Conservation (phyloP, 2,329 filamentous ascomycete genomes). For the Myriosclerotinia duriaeana region DNA sequence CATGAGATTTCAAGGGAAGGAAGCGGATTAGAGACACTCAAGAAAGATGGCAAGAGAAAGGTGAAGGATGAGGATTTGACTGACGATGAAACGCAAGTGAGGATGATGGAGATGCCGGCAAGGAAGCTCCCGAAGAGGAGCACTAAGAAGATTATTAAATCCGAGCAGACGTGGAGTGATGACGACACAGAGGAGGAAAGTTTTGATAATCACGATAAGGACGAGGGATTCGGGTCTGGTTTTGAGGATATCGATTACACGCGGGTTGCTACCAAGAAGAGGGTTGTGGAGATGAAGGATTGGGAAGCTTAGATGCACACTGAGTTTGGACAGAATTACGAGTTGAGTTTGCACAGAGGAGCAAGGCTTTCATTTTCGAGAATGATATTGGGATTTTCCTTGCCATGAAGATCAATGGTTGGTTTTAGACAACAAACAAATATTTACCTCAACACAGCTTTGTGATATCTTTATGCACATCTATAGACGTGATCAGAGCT, state of each 20-base stretch:
- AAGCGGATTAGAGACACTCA: not conserved
- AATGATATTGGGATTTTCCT: not conserved
- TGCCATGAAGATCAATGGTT: too few species aligned
- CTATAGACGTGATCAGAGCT: not conserved
- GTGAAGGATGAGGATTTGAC: not conserved
- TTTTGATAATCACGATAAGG: not conserved
- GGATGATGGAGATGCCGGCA: constrained; percentile 3
- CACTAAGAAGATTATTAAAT: not conserved
- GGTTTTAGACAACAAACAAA: not conserved
- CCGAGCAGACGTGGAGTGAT: not conserved
- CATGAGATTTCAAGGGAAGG: not conserved
- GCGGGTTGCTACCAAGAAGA: not conserved
- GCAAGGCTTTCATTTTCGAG: not conserved
- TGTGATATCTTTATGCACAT: not conserved
- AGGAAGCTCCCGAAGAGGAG: not conserved
- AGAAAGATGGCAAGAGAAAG: constrained; percentile 1
- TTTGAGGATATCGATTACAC: constrained; percentile 14
- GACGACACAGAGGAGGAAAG: not conserved
- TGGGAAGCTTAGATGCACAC: not conserved
- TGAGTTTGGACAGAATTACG: not conserved
- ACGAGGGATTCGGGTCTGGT: not conserved
- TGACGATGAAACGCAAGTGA: not conserved
- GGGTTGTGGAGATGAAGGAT: not conserved
- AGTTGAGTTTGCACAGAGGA: not conserved
- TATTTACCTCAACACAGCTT: not conserved